phyloP scores from a whole-genome alignment of 2,329 filamentous ascomycete genomes.

The Claviceps quebecensis region DNA sequence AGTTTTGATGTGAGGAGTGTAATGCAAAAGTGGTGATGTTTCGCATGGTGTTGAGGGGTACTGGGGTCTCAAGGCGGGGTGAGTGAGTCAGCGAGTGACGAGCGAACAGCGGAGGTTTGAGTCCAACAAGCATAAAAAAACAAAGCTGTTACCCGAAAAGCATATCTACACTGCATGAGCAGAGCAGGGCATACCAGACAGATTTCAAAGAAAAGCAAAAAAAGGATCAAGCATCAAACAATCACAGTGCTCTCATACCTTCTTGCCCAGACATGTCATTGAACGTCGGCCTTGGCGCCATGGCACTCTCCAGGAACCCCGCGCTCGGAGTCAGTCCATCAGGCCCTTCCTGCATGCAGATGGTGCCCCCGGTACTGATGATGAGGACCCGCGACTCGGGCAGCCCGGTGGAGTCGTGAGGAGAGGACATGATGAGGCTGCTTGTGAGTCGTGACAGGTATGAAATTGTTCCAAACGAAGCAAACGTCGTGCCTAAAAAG shows the following conservation, averaged over 20 bases:
- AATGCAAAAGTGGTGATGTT: neutral
- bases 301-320: constrained; percentile 68
- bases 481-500: too few relatives aligned
- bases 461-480: too few relatives aligned
- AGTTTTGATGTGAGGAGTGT: too few relatives aligned
- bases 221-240: neutral
- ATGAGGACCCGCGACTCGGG: constrained; percentile 75
- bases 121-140: too few relatives aligned
- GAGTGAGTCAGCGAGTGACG: neutral
- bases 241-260: neutral
- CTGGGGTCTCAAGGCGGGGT: neutral
- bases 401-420: constrained; percentile 16
- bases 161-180: neutral
- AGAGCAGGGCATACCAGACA: neutral
- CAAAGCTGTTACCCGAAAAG: too few relatives aligned
- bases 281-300: constrained; percentile 72
- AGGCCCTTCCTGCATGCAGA: constrained; percentile 76
- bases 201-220: neutral
- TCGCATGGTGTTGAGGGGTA: neutral
- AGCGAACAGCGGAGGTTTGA: neutral
- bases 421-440: neutral
- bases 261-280: constrained; percentile 44
- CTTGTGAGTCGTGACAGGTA: too few relatives aligned
- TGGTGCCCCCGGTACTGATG: constrained; percentile 81
- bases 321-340: constrained; percentile 68